Percentiles rank a stretch among this genome's conserved stretches.
These are phyloP conservation scores for Malus orientalis DNA, from an alignment of 306 rosid species.

Conservation along the genomic window DNA sequence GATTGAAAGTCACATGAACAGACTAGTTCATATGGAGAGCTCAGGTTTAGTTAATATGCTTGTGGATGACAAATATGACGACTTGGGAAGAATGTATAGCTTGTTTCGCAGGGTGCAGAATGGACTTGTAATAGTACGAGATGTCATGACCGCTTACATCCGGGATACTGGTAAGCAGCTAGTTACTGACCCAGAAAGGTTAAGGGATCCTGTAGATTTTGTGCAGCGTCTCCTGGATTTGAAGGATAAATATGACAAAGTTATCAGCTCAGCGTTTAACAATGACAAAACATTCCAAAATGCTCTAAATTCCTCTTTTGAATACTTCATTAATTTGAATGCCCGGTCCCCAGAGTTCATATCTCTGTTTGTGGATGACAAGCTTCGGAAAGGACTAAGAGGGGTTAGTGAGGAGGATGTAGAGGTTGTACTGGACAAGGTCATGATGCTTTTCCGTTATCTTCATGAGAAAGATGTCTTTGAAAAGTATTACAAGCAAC, in stretches of 20 bases:
- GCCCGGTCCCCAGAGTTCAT: constrained; percentile 70
- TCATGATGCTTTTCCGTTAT: constrained; percentile 72
- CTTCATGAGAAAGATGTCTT: constrained; percentile 79
- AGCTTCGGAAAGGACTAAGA: constrained; percentile 67
- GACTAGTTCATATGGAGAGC: constrained; percentile 73
- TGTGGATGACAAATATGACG: constrained; percentile 73
- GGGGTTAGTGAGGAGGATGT: constrained; percentile 91
- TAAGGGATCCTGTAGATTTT: constrained; percentile 78
- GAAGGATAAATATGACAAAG: constrained; percentile 75
- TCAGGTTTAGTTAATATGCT: constrained; percentile 82
- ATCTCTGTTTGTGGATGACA: constrained; percentile 76
- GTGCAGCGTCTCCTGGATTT: constrained; percentile 71
- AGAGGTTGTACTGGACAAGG: constrained; percentile 76
- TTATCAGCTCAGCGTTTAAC: constrained; percentile 57
- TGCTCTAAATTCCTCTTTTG: constrained; percentile 86
- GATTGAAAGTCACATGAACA: constrained; percentile 70
- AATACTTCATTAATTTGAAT: constrained; percentile 72
- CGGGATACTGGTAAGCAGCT: constrained; percentile 69
- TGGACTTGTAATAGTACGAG: constrained; percentile 51
- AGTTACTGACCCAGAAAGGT: constrained; percentile 76
- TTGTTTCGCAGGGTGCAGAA: constrained; percentile 55
- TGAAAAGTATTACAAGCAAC: constrained; percentile 84
- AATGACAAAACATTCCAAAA: constrained; percentile 90
- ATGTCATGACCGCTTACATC: constrained; percentile 69
- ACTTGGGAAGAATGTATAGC: constrained; percentile 71